Conservation (phyloP, 257 asterid genomes). For the Primulina tabacum region DNA sequence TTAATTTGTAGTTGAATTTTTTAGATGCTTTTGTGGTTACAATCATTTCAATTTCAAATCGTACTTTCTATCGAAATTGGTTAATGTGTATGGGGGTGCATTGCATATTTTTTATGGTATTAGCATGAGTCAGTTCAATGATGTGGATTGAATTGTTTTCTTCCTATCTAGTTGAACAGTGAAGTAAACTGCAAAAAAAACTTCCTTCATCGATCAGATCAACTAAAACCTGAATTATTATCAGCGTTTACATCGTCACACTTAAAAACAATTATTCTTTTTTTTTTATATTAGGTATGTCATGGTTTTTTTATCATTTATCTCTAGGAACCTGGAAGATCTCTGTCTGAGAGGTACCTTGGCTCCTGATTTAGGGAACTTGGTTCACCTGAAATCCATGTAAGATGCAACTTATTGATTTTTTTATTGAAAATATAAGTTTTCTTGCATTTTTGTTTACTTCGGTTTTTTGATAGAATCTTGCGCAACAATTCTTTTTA, state of each 20-base stretch:
- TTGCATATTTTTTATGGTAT: not conserved
- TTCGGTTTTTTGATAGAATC: constrained; percentile 42
- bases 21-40: no score
- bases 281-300: no score
- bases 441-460: not conserved
- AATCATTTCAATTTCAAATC: not conserved
- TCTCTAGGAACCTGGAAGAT: constrained; percentile 70
- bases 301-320: not conserved
- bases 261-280: not conserved
- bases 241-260: not conserved
- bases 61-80: not conserved
- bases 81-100: not conserved
- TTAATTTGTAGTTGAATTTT: not conserved
- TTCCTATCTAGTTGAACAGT: not conserved
- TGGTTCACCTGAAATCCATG: constrained; percentile 61
- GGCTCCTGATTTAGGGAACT: constrained; percentile 57
- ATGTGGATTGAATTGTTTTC: no score
- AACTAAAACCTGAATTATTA: not conserved
- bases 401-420: constrained; percentile 33
- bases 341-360: constrained; percentile 63
- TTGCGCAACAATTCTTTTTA: constrained; percentile 80
- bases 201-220: not conserved
- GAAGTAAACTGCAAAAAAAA: not conserved
- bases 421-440: not conserved
- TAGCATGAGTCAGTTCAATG: not conserved